Evolutionary conservation across 768 basidiomycete genomes (phyloP).

Genomic region (Pholiota conissans): DNA sequence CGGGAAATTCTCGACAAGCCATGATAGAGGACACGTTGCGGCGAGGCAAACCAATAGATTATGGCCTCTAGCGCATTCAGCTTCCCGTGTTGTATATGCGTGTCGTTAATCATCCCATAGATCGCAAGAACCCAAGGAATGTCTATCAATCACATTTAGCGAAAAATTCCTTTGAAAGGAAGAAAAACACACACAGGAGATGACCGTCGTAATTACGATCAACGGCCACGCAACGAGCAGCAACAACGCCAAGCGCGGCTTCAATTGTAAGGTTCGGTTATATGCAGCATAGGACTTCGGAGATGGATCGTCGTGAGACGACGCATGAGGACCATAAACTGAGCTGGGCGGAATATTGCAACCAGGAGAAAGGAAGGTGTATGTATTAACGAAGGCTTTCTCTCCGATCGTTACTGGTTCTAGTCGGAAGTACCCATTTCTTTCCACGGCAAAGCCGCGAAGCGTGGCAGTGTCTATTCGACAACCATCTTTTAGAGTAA

Average conservation of each 20-base stretch:
- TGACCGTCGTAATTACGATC: slow-evolving; percentile 31
- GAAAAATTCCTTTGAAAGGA: not conserved
- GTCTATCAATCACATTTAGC: slow-evolving; percentile 23
- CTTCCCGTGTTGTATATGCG: slow-evolving; percentile 21
- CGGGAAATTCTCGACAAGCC: slow-evolving; percentile 38
- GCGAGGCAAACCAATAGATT: slow-evolving; percentile 43
- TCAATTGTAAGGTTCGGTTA: slow-evolving; percentile 34
- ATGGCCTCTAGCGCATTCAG: slow-evolving; percentile 39
- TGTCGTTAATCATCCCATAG: slow-evolving; percentile 37
- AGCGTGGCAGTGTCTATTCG: slow-evolving; percentile 40
- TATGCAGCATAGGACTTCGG: slow-evolving; percentile 37
- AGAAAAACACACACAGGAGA: slow-evolving; percentile 28
- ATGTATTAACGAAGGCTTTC: slow-evolving; percentile 41
- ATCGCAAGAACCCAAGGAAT: slow-evolving; percentile 43
- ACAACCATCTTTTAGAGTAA: slow-evolving; percentile 42
- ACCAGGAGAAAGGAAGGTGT: slow-evolving; percentile 44
- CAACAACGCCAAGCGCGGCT: slow-evolving; percentile 33
- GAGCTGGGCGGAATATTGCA: slow-evolving; percentile 32
- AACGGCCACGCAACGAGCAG: slow-evolving; percentile 40
- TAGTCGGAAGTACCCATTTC: slow-evolving; percentile 43
- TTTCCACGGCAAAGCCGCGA: slow-evolving; percentile 46
- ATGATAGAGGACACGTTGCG: slow-evolving; percentile 39
- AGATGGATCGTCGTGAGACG: slow-evolving; percentile 38
- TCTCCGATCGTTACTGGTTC: slow-evolving; percentile 37
- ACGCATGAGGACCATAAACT: slow-evolving; percentile 49